Evolutionary conservation across 306 rosid genomes (phyloP).

Genomic region (Corylus americana): DNA sequence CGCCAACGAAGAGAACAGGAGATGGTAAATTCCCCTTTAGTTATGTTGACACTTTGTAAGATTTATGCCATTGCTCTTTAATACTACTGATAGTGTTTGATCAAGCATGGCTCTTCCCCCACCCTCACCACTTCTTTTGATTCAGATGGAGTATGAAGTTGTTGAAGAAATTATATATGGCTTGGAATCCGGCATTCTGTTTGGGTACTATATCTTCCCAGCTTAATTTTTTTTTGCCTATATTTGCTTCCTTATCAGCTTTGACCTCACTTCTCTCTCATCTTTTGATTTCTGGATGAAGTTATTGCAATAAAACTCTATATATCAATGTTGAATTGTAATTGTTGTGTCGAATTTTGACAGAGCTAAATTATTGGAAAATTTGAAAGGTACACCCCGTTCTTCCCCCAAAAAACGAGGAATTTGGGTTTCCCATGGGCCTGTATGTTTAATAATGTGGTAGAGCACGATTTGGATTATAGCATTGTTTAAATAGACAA

Average conservation of each 20-base stretch:
- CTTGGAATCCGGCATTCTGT: constrained; percentile 95
- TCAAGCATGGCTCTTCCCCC: constrained; percentile 3
- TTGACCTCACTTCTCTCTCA: constrained; percentile 13
- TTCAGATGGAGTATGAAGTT: constrained; percentile 91
- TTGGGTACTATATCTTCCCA: constrained; percentile 63
- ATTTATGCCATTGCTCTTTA: constrained; percentile 24
- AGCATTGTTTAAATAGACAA: neutral
- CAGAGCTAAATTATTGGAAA: neutral
- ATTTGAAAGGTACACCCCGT: neutral
- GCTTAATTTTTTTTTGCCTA: neutral
- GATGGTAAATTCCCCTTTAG: constrained; percentile 57
- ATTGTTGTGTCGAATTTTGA: neutral
- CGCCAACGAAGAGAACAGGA: constrained; percentile 88
- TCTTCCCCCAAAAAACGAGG: neutral
- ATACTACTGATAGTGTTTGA: constrained; percentile 12
- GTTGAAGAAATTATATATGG: constrained; percentile 94
- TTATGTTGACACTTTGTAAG: constrained; percentile 22
- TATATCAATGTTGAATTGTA: neutral
- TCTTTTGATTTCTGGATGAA: constrained; percentile 13
- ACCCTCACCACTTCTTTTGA: constrained; percentile 18
- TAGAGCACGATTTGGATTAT: neutral
- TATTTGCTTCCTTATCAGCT: constrained; percentile 16
- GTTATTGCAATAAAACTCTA: constrained; percentile 4
- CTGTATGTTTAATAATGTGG: neutral
- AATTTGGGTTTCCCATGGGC: neutral